Base-by-base conservation (phyloP, 2,329 filamentous ascomycete species). In the Aureobasidium leucospermi region DNA sequence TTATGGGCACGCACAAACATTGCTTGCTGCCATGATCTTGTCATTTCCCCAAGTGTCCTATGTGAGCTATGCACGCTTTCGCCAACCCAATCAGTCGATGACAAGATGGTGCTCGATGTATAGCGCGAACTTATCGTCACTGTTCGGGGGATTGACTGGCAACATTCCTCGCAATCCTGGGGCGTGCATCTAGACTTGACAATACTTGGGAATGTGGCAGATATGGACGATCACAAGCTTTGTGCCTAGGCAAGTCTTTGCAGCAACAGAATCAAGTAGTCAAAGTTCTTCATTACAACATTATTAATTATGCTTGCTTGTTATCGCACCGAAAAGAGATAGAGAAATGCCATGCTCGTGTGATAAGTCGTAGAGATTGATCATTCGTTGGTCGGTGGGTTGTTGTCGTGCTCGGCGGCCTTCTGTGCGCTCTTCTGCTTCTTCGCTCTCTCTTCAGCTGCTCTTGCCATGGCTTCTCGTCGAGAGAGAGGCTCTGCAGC, bases 381-480 rank as follows among this genome's bases (percentile, higher is more conserved):
- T 57, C 53, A 57, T 23, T 23, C 23, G 28, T 9, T 57, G 10
- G 53, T 15, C 10, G 55, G 34, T 32, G 43, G 16, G 13, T 47
- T 39, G 5, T 43, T 48, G n/a, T 52, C 59, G 6, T 45, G 29
- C 8, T 58, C 52, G 23, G 45, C 45, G 5, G 52, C 46, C 53
- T 46, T 52, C 56, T 76, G 72, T 48, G 73, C 71, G 64, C 76
- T 73, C 62, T 73, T 76, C 65, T 78, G 72, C 69, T 74, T 84
- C 73, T 76, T 79, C 66, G 83, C 70, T 63, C 85, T 78, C 68
- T 88, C 85, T 73, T 91, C 88, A 0, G 87, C 87, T 5, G 88
- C 89, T 58, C 78, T 83, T 0, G 89, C 90, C 58, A 94, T 77
- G 38, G 90, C 81, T 67, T 95, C 89, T 60, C 90, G 81, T 63